Percentiles rank a stretch among this genome's conserved stretches.
Evolutionary conservation across 1,284 basidiomycete genomes (phyloP).

Genomic region (Pseudozyma sp.): DNA sequence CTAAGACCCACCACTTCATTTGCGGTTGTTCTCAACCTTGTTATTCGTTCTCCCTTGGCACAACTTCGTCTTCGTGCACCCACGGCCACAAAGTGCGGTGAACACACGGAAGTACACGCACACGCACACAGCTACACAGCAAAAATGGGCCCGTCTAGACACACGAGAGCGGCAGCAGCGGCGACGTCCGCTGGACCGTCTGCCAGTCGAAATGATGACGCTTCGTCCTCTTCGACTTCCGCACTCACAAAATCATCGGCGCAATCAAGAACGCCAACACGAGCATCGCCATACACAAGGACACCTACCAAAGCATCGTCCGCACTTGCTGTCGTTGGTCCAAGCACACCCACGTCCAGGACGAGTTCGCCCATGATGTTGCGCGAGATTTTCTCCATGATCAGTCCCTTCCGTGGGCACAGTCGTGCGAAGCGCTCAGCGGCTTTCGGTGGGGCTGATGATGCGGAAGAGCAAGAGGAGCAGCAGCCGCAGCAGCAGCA

Average conservation of each 20-base stretch:
- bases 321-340: conserved; percentile 16
- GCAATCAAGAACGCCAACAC: conserved; percentile 28
- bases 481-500: neutral
- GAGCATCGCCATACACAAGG: conserved; percentile 37
- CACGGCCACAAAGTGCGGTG: neutral
- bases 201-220: conserved; percentile 14
- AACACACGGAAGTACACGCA: conserved; percentile 1
- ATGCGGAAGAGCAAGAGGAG: conserved; percentile 12
- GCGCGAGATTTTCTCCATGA: conserved; percentile 47
- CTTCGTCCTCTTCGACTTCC: conserved; percentile 13
- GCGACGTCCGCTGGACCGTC: conserved; percentile 13
- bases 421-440: conserved; percentile 43
- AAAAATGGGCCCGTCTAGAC: conserved; percentile 43
- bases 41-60: conserved; percentile 8
- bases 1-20: conserved; percentile 25
- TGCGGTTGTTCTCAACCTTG: conserved; percentile 10
- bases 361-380: conserved; percentile 49
- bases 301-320: conserved; percentile 39
- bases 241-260: conserved; percentile 12
- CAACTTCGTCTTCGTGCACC: conserved; percentile 5
- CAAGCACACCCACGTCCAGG: conserved; percentile 35
- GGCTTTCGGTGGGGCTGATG: conserved; percentile 40
- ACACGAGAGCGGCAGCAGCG: conserved; percentile 23
- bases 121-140: neutral
- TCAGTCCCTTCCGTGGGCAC: conserved; percentile 44